Evolutionary conservation across 768 basidiomycete species (phyloP).

Genomic region (Phlebiopsis flavidoalba): DNA sequence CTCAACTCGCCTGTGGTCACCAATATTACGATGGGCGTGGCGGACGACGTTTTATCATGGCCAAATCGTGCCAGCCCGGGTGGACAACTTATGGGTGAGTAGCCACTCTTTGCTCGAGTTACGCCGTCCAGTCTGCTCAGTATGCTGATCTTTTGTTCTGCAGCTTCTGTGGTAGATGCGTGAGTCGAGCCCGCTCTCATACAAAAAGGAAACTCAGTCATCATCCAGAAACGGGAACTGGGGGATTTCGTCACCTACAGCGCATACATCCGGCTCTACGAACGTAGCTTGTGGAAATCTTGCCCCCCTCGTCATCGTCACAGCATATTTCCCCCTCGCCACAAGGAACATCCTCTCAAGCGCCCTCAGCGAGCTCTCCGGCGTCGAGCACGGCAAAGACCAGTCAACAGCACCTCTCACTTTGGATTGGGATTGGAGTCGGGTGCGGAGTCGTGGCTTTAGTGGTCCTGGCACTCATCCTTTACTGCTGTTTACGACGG

Average conservation of each 20-base stretch:
- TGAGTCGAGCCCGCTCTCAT: constrained; percentile 1
- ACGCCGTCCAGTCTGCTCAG: neutral
- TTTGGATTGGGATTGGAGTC: too few species aligned
- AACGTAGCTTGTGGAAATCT: constrained; percentile 30
- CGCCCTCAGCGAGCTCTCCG: too few species aligned
- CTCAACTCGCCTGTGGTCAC: constrained; percentile 34
- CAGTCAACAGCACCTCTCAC: too few species aligned
- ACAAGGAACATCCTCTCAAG: too few species aligned
- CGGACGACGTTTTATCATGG: constrained; percentile 35
- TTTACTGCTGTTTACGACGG: too few species aligned
- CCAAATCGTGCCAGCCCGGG: constrained; percentile 37
- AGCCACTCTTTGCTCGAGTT: neutral
- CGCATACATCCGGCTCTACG: constrained; percentile 23
- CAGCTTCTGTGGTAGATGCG: constrained; percentile 31
- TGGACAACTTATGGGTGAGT: constrained; percentile 37
- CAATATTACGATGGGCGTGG: constrained; percentile 34
- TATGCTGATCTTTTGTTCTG: constrained; percentile 1
- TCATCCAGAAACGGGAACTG: constrained; percentile 34
- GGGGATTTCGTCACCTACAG: constrained; percentile 20
- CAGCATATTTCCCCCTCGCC: constrained; percentile 3
- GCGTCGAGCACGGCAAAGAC: too few species aligned
- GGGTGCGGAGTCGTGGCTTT: too few species aligned
- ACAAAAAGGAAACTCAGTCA: neutral
- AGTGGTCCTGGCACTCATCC: too few species aligned
- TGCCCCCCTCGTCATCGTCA: constrained; percentile 22